Percentiles rank a stretch among this genome's conserved stretches.
phyloP scores from a whole-genome alignment of 345 rosid species.

The Kandelia obovata region DNA sequence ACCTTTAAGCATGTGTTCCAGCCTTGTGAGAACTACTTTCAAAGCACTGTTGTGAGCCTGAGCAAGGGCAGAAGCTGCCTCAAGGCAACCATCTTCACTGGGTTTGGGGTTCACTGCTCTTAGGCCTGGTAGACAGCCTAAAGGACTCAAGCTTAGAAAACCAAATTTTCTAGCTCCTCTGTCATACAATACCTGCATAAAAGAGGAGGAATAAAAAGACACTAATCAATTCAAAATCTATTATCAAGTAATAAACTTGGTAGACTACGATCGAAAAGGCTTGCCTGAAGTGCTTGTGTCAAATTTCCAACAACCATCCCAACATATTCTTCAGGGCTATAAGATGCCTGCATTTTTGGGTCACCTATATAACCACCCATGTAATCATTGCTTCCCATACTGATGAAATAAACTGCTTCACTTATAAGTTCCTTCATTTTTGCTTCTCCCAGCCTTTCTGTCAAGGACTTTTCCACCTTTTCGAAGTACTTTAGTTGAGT shows the following conservation, averaged over 20 bases:
- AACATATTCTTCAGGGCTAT: constrained; percentile 32
- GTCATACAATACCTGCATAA: constrained; percentile 35
- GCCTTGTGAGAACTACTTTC: constrained; percentile 30
- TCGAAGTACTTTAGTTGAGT: constrained; percentile 41
- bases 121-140: constrained; percentile 50
- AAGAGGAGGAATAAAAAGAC: not conserved
- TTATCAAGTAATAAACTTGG: not conserved
- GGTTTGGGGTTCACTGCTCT: constrained; percentile 38
- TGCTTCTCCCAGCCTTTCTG: constrained; percentile 35
- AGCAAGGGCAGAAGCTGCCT: constrained; percentile 46
- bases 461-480: constrained; percentile 28
- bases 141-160: constrained; percentile 44
- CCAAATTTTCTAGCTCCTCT: constrained; percentile 58
- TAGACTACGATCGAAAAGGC: not conserved
- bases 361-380: constrained; percentile 44
- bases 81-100: constrained; percentile 39
- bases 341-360: constrained; percentile 35
- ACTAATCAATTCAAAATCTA: not conserved
- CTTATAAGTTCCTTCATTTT: constrained; percentile 28
- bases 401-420: constrained; percentile 54
- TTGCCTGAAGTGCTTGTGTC: constrained; percentile 44
- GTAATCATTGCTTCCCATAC: constrained; percentile 61
- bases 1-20: constrained; percentile 30
- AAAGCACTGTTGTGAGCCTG: constrained; percentile 46
- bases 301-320: constrained; percentile 57